A percentile compares a stretch with the other conserved stretches of the same genome.
phyloP scores from a whole-genome alignment of 179 eudicot species.

The Amaranthus tricolor region DNA sequence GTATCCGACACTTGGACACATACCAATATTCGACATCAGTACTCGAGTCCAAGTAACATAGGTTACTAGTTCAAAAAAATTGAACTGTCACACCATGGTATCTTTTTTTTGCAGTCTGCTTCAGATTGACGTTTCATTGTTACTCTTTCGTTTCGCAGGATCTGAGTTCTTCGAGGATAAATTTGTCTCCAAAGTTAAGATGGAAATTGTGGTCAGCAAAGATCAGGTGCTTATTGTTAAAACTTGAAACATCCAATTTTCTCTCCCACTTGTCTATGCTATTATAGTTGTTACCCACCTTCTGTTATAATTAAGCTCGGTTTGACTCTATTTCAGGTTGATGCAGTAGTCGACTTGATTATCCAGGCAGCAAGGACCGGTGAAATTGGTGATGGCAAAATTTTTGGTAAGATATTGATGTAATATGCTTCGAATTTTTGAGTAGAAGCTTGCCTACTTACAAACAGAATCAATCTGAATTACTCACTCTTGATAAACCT shows the following conservation, averaged over 20 bases:
- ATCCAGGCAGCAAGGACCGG: constrained; percentile 77
- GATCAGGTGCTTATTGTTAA: constrained; percentile 55
- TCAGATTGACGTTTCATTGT: neutral
- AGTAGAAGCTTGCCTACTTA: too few species aligned
- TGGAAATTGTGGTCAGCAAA: constrained; percentile 89
- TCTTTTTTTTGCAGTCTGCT: neutral
- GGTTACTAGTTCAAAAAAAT: too few species aligned
- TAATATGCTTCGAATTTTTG: neutral
- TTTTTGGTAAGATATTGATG: constrained; percentile 54
- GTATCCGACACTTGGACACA: too few species aligned
- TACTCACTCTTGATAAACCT: neutral
- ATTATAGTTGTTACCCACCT: neutral
- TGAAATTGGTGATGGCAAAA: constrained; percentile 90
- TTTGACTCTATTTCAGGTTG: constrained; percentile 50
- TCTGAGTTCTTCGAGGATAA: constrained; percentile 87
- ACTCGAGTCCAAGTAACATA: too few species aligned
- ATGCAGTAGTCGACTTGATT: constrained; percentile 65
- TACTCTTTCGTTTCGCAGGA: constrained; percentile 39
- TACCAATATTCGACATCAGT: too few species aligned
- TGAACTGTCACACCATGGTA: neutral
- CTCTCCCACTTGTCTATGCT: neutral
- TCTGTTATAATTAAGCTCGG: neutral
- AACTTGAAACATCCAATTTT: constrained; percentile 7
- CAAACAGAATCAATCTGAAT: neutral
- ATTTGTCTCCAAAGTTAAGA: constrained; percentile 70